These are phyloP conservation scores for Leccinum pellstonianum DNA, from an alignment of 768 basidiomycete genomes.

Conservation along the genomic window DNA sequence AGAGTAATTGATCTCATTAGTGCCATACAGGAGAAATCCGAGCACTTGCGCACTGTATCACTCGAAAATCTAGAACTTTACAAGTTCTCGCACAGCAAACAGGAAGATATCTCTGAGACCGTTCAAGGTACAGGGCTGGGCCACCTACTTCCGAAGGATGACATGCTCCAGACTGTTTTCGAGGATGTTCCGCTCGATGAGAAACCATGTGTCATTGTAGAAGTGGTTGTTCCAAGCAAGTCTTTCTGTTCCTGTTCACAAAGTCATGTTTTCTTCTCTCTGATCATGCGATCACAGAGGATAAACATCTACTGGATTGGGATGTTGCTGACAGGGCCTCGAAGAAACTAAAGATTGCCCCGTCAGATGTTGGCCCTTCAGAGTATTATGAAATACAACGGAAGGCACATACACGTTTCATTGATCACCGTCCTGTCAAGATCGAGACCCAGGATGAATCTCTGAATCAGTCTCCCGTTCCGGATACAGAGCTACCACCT, in stretches of 20 bases:
- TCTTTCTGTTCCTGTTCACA: neutral
- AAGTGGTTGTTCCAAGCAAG: neutral
- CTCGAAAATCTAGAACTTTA: neutral
- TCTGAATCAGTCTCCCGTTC: neutral
- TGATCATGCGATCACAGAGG: neutral
- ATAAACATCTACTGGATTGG: neutral
- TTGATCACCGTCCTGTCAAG: neutral
- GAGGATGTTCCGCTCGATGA: neutral
- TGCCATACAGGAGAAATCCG: neutral
- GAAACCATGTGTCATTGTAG: neutral
- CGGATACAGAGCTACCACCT: neutral
- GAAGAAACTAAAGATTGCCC: neutral
- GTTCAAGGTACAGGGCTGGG: neutral
- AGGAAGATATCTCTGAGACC: neutral
- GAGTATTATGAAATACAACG: neutral
- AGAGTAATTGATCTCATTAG: neutral
- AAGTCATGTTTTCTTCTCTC: neutral
- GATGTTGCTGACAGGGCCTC: neutral
- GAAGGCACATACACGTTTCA: neutral
- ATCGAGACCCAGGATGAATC: neutral
- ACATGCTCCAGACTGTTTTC: neutral
- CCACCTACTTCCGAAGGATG: neutral
- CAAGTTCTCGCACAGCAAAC: neutral
- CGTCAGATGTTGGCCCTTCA: neutral
- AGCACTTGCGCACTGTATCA: neutral